Evolutionary conservation across 2,329 filamentous ascomycete genomes (phyloP).

Genomic region (Trichoderma harzianum): DNA sequence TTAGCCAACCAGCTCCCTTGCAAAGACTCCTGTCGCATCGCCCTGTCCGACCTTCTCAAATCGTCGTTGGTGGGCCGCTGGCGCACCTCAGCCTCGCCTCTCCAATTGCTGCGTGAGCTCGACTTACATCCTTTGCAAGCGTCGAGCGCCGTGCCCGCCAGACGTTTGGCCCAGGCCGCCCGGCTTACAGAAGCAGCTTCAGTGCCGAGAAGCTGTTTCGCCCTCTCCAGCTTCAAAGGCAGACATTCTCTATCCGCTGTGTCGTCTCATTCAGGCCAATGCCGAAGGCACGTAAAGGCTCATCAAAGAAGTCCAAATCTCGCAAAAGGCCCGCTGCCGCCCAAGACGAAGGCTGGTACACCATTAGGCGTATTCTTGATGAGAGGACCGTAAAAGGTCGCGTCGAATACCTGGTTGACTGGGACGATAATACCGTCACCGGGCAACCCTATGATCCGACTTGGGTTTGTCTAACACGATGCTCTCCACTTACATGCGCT

Average conservation of each 20-base stretch:
- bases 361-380: conserved; percentile 35
- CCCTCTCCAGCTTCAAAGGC: background rate
- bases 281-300: conserved; percentile 30
- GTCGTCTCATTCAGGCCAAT: conserved; percentile 28
- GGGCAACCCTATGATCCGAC: conserved; percentile 33
- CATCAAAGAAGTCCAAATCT: conserved; percentile 22
- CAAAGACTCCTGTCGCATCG: background rate
- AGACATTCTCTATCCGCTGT: background rate
- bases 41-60: conserved; percentile 11
- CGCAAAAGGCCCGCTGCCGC: conserved; percentile 20
- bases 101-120: conserved; percentile 27
- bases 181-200: conserved; percentile 13
- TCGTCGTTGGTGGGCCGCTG: conserved; percentile 16
- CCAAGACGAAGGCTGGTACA: conserved; percentile 32
- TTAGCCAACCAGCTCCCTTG: conserved; percentile 11
- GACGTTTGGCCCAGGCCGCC: conserved; percentile 26
- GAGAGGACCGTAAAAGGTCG: conserved; percentile 29
- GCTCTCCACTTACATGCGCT: conserved; percentile 4
- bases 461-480: conserved; percentile 30
- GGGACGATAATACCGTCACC: conserved; percentile 33
- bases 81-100: conserved; percentile 22
- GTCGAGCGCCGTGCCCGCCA: conserved; percentile 28
- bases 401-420: conserved; percentile 38
- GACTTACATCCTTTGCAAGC: conserved; percentile 34
- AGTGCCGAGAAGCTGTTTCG: conserved; percentile 4